Evolutionary conservation across 2,329 filamentous ascomycete species (phyloP).

Genomic region (Pseudogymnoascus sp.): DNA sequence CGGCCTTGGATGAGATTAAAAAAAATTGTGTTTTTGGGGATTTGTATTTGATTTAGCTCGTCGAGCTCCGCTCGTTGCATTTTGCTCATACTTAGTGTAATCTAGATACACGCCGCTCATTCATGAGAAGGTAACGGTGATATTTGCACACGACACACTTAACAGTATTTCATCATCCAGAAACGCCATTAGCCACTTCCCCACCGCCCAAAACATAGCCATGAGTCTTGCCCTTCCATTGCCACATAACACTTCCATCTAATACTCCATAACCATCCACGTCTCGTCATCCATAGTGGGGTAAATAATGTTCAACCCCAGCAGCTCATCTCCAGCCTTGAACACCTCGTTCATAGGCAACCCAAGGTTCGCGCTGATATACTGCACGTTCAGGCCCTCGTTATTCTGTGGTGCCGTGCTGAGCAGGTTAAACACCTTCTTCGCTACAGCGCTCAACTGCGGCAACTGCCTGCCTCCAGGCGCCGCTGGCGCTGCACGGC

Average conservation of each 20-base stretch:
- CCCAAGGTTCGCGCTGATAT: slow-evolving; percentile 60
- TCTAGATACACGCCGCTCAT: slow-evolving; percentile 19
- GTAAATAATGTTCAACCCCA: slow-evolving; percentile 69
- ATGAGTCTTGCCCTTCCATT: slow-evolving; percentile 1
- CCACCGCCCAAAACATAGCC: background rate
- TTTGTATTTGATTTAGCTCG: slow-evolving; percentile 5
- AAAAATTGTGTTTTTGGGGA: slow-evolving; percentile 33
- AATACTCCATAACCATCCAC: slow-evolving; percentile 75
- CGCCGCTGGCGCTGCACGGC: slow-evolving; percentile 25
- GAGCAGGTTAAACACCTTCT: slow-evolving; percentile 66
- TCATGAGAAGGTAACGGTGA: slow-evolving; percentile 15
- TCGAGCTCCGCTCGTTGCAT: background rate
- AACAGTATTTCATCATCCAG: background rate
- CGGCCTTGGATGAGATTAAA: slow-evolving; percentile 37
- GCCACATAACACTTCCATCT: slow-evolving; percentile 14
- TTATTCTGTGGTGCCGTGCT: slow-evolving; percentile 62
- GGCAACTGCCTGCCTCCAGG: slow-evolving; percentile 32
- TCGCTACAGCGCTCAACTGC: slow-evolving; percentile 47
- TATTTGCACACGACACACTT: slow-evolving; percentile 14
- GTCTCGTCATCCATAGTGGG: slow-evolving; percentile 90
- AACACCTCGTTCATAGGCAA: slow-evolving; percentile 65
- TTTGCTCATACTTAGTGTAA: background rate
- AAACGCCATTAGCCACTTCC: slow-evolving; percentile 10
- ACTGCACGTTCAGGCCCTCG: slow-evolving; percentile 77
- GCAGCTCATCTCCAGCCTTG: slow-evolving; percentile 74